Percentiles rank a stretch among this genome's conserved stretches.
phyloP scores from a whole-genome alignment of 805 yeast genomes.

The Spathaspora girioi region DNA sequence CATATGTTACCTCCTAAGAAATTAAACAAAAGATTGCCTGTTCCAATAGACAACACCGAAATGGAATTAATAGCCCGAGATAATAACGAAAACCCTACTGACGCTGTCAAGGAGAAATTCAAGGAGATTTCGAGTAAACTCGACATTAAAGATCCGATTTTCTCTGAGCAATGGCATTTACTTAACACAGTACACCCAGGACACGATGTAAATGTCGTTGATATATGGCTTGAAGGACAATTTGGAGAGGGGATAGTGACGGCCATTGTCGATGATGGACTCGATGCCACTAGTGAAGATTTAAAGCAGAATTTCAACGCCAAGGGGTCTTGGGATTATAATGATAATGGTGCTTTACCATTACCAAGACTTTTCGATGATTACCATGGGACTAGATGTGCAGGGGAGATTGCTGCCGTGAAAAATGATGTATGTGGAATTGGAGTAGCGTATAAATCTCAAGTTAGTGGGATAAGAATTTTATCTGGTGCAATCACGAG shows the following conservation, averaged over 20 bases:
- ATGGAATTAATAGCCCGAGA: not conserved
- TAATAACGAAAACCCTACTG: conserved; percentile 12
- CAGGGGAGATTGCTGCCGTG: conserved; percentile 93
- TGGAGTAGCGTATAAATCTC: conserved; percentile 88
- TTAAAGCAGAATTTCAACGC: conserved; percentile 62
- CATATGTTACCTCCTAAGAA: conserved; percentile 53
- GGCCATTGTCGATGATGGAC: conserved; percentile 92
- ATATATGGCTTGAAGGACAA: conserved; percentile 77
- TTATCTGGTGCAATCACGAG: conserved; percentile 75
- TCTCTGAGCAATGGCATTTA: conserved; percentile 88
- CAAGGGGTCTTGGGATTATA: conserved; percentile 92
- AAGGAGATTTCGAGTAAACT: conserved; percentile 50
- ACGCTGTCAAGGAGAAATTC: conserved; percentile 51
- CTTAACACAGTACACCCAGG: conserved; percentile 70
- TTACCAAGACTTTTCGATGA: conserved; percentile 79
- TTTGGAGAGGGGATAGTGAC: conserved; percentile 82
- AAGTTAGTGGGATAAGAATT: conserved; percentile 87
- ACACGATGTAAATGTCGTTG: conserved; percentile 81
- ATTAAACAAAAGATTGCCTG: conserved; percentile 57
- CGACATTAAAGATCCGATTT: conserved; percentile 77
- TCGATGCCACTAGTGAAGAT: conserved; percentile 79
- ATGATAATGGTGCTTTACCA: conserved; percentile 71
- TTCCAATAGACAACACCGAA: conserved; percentile 29
- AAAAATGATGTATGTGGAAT: conserved; percentile 90
- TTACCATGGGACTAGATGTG: conserved; percentile 95